Conservation (phyloP, 495 filamentous ascomycete genomes). For the Aspergillus wentii region DNA sequence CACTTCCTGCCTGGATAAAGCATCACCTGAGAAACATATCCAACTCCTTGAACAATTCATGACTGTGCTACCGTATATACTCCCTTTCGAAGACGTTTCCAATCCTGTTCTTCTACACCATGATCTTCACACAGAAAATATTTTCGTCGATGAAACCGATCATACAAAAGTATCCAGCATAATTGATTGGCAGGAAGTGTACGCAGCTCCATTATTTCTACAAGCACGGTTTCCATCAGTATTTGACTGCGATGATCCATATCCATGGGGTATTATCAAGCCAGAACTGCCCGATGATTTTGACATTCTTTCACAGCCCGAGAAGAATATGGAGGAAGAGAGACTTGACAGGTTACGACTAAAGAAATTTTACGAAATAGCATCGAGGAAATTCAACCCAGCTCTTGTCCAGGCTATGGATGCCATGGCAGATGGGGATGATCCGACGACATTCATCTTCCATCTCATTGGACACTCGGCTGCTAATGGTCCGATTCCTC, state of each 20-base stretch:
- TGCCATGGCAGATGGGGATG: constrained; percentile 11
- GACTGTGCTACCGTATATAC: too few species aligned
- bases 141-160: too few species aligned
- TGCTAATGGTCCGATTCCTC: constrained; percentile 11
- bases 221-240: constrained; percentile 17
- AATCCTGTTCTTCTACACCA: too few species aligned
- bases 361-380: constrained; percentile 18
- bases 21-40: constrained; percentile 4
- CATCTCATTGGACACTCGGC: constrained; percentile 13
- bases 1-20: constrained; percentile 1
- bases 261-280: constrained; percentile 16
- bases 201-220: too few species aligned
- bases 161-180: too few species aligned
- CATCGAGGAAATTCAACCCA: constrained; percentile 17
- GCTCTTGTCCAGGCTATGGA: constrained; percentile 12
- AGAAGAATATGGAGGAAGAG: constrained; percentile 3
- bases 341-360: constrained; percentile 9
- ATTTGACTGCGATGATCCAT: constrained; percentile 10
- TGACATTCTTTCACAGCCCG: constrained; percentile 9
- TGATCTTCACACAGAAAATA: too few species aligned
- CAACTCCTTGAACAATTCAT: too few species aligned
- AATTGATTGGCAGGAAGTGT: too few species aligned
- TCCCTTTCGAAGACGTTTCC: too few species aligned
- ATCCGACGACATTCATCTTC: constrained; percentile 17
- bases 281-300: constrained; percentile 10